Base-by-base conservation (phyloP, 257 asterid genomes). In the Primulina eburnea region DNA sequence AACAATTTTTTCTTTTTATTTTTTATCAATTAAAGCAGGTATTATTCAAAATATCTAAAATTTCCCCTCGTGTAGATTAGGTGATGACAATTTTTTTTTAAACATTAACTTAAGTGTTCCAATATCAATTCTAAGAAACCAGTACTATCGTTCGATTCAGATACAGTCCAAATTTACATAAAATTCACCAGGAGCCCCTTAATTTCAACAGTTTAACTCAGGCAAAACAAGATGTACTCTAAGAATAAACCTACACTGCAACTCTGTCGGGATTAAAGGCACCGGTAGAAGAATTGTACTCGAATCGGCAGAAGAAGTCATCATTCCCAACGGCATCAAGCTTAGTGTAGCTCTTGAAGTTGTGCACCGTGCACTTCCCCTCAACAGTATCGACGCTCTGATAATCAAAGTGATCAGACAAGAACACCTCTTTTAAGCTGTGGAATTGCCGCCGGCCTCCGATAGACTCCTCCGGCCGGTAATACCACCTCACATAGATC, bases 391-490 rank as follows among this genome's bases (percentile, higher is more conserved):
- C 97, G 16, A 87, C 96, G 34, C 98, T 90, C 87, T 92, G 98
- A 58, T 75, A 67, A 84, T 92, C 98, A 16, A 73, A 85, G 60
- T 92, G 98, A 81, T 92, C 98, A 14, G 98, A 92, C 73, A 92
- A 79, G 73, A 92, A 92, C 60, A 92, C 71, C 86, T 92, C 98
- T 77, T 92, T 92, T 12, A 90, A 83, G 71, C 98, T 96, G 79
- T 92, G 98, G 69, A 90, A 92, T 68, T 84, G 96, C 10, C 97
- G 79, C 28, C 98, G 88, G 3, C 98, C 98, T 2, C 96, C 98
- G 81, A 90, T 80, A 73, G 98, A 90, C 77, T 92, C 98, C 70
- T 92, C 98, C 73, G 98, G 98, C 52, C 98, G 95, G 81, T 92
- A 92, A 64, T 92, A 92, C 97, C 98, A 90, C 65, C 97, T 76